These are phyloP conservation scores for Backusella liffmaniae DNA, from an alignment of 192 early-diverging fungal species.

Conservation along the genomic window DNA sequence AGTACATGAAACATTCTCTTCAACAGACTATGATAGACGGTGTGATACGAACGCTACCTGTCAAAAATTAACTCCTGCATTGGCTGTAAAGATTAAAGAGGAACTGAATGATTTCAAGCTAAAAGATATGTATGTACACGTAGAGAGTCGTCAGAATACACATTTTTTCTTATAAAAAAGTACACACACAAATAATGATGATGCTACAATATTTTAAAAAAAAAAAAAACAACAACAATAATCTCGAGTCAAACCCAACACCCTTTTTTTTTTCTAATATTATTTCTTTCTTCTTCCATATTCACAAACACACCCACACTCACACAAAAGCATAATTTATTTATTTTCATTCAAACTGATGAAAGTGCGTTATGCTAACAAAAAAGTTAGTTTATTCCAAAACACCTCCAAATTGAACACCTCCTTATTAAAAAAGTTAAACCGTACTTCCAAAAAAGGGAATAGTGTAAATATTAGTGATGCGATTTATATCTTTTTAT, in stretches of 20 bases:
- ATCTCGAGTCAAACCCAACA: background rate
- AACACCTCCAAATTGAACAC: background rate
- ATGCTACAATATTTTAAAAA: background rate
- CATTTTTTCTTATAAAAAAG: conserved; percentile 62
- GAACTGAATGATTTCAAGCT: conserved; percentile 96
- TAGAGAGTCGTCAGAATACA: conserved; percentile 70
- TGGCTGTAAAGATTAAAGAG: conserved; percentile 86
- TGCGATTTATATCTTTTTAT: background rate
- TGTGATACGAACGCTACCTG: conserved; percentile 81
- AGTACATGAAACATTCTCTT: conserved; percentile 63
- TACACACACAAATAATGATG: background rate
- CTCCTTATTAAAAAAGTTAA: conserved; percentile 1
- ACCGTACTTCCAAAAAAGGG: background rate
- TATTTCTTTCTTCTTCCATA: background rate
- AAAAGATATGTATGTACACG: conserved; percentile 87
- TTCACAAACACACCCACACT: background rate
- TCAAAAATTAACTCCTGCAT: conserved; percentile 76
- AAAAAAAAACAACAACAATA: background rate
- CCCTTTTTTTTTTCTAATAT: background rate
- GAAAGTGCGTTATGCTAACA: background rate
- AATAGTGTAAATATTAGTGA: background rate
- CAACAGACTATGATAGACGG: conserved; percentile 82
- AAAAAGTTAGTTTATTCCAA: conserved; percentile 6
- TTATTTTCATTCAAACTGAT: conserved; percentile 4
- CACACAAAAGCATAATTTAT: conserved; percentile 4